A percentile compares a stretch with the other conserved stretches of the same genome.
phyloP scores from a whole-genome alignment of 2,329 filamentous ascomycete species.

The Ophiostoma montium region DNA sequence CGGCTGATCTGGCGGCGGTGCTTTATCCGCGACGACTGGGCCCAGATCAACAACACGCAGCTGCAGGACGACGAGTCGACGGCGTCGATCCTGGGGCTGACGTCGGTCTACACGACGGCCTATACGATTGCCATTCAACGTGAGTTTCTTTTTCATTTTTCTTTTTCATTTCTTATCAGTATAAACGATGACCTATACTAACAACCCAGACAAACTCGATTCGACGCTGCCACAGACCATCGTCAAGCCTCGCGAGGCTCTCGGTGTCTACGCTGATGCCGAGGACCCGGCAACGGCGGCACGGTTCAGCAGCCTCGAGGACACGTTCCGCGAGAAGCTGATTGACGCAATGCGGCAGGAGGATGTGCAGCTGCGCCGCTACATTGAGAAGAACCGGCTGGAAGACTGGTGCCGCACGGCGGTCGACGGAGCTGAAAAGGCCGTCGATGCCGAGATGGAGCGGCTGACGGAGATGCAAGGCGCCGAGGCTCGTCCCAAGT shows the following conservation, averaged over 20 bases:
- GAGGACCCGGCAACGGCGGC: constrained; percentile 32
- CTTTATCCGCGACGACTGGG: constrained; percentile 76
- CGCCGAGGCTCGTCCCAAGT: constrained; percentile 1
- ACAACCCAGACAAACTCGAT: constrained; percentile 14
- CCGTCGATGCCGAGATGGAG: constrained; percentile 15
- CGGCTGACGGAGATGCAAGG: constrained; percentile 10
- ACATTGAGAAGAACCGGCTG: constrained; percentile 54
- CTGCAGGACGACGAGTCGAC: constrained; percentile 58
- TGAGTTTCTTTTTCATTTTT: constrained; percentile 31
- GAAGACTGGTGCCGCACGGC: constrained; percentile 44
- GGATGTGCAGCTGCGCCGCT: constrained; percentile 48
- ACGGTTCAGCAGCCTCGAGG: constrained; percentile 44
- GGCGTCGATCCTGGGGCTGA: constrained; percentile 45
- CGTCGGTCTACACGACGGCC: constrained; percentile 55
- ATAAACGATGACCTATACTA: too few species aligned
- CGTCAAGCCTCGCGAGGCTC: constrained; percentile 35
- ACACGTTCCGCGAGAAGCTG: constrained; percentile 51
- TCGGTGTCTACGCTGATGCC: constrained; percentile 46
- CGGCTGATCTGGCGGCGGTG: constrained; percentile 74
- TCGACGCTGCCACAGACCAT: constrained; percentile 26
- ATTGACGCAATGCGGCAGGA: constrained; percentile 60
- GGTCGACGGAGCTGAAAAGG: constrained; percentile 17
- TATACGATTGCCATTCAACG: constrained; percentile 48
- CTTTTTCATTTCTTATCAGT: background rate
- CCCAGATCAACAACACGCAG: constrained; percentile 60